phyloP scores from a whole-genome alignment of 2,329 filamentous ascomycete species.

The Colletotrichum limetticola region DNA sequence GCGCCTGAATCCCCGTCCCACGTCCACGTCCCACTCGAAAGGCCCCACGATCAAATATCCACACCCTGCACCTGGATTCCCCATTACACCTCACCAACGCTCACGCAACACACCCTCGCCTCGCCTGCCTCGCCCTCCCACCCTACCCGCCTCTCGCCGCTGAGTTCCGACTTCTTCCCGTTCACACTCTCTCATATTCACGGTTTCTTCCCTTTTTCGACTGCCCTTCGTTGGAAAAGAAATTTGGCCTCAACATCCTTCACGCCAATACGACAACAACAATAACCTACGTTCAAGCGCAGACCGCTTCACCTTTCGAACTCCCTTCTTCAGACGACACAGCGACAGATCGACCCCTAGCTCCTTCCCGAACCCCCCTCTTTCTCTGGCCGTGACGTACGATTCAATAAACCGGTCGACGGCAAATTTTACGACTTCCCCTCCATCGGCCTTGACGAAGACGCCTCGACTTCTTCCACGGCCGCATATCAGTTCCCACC shows the following conservation, averaged over 20 bases:
- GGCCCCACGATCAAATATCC: conserved; percentile 29
- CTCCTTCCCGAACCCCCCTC: conserved; percentile 27
- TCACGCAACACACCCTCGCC: conserved; percentile 20
- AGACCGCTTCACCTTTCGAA: conserved; percentile 22
- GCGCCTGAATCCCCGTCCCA: conserved; percentile 3
- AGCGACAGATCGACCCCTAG: conserved; percentile 18
- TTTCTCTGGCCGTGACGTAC: conserved; percentile 17
- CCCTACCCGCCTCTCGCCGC: conserved; percentile 14
- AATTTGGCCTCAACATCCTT: background rate
- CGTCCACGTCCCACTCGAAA: conserved; percentile 21
- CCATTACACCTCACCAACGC: conserved; percentile 20
- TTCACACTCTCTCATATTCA: background rate
- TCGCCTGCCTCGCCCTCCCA: conserved; percentile 4
- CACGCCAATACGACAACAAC: background rate
- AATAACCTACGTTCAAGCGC: conserved; percentile 2
- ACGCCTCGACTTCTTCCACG: background rate
- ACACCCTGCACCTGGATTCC: conserved; percentile 13
- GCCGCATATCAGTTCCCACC: background rate
- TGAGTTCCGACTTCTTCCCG: conserved; percentile 21
- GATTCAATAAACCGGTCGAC: background rate
- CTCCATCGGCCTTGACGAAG: background rate
- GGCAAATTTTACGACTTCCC: background rate
- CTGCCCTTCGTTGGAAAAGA: background rate
- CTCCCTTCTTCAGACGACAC: conserved; percentile 25
- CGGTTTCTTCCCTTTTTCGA: background rate